Evolutionary conservation across 805 yeast genomes (phyloP), one percentile per base, ranked within the genome.

Genomic region (Suhomyces pyralidae): DNA sequence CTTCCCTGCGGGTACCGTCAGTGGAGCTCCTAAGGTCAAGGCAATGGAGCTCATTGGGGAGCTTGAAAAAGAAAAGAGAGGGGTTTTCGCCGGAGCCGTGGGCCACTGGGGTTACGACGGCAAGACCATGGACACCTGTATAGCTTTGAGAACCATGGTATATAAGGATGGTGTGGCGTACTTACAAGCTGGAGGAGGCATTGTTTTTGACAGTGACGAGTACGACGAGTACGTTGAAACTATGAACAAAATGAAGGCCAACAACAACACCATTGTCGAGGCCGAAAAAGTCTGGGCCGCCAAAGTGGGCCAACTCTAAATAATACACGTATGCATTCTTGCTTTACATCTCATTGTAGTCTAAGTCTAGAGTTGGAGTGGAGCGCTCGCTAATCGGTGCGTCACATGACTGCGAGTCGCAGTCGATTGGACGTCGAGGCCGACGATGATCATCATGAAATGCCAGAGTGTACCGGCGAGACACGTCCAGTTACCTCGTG

Each of bases 121-220:
- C n/a, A 83, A 82, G 61, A 81, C 90, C 26, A 93, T 94, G 98
- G 96, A 94, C 66, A 94, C 98, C 1, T 94, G 99, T 73, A 94
- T 94, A 67, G 99, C 99, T 0, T 77, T 94, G 61, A 83, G 99
- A 73, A 94, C 99, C 0, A 93, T 94, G 99, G 91, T 94, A 45
- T 86, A 82, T 66, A 94, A 94, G 66, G 90, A 93, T 60, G 93
- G 92, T 24, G 77, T 82, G 49, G 97, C 97, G 0, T 93, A 91
- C 63, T 77, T 94, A 61, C 99, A 94, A 77, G 98, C 99, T 2
- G 99, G 99, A 58, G 99, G 99, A 52, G 99, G 99, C 54, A 94
- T 94, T 67, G 99, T 94, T 22, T 86, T 78, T 67, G 99, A 94
- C 68, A 87, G 96, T 57, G 97, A 94, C 68, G 96, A 96, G 52